phyloP scores from a whole-genome alignment of 78 protist genomes.

The Capsaspora owczarzaki region DNA sequence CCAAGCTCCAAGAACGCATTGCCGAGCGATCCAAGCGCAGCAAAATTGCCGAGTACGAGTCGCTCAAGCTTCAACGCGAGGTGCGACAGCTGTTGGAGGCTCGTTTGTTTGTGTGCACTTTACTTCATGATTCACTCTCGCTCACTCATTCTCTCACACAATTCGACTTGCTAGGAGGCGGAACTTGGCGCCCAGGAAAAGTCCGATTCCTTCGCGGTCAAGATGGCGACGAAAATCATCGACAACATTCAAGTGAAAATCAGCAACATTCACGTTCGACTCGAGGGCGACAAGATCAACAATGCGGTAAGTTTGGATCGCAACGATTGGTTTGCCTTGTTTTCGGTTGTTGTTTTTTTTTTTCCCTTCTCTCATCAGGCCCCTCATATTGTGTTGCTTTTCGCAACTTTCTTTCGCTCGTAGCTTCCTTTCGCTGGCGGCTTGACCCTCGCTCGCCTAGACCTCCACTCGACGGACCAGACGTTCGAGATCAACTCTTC shows the following conservation, averaged over 20 bases:
- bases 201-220: background rate
- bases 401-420: background rate
- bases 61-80: too few species aligned
- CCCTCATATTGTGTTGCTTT: background rate
- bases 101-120: background rate
- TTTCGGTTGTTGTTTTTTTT: background rate
- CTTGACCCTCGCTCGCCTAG: background rate
- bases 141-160: background rate
- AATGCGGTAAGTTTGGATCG: background rate
- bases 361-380: background rate
- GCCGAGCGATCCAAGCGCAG: too few species aligned
- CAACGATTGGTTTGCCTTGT: background rate
- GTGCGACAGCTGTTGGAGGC: too few species aligned
- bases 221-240: background rate
- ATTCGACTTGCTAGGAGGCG: background rate
- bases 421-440: slow-evolving; percentile 5
- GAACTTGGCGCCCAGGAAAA: background rate
- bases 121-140: background rate
- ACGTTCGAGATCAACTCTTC: background rate
- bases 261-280: slow-evolving; percentile 5
- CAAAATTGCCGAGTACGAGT: too few species aligned
- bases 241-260: slow-evolving; percentile 4
- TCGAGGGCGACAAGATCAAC: background rate
- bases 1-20: too few species aligned
- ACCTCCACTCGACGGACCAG: background rate